phyloP scores from a whole-genome alignment of 169 alveolate species.

The Eimeria tenella region DNA sequence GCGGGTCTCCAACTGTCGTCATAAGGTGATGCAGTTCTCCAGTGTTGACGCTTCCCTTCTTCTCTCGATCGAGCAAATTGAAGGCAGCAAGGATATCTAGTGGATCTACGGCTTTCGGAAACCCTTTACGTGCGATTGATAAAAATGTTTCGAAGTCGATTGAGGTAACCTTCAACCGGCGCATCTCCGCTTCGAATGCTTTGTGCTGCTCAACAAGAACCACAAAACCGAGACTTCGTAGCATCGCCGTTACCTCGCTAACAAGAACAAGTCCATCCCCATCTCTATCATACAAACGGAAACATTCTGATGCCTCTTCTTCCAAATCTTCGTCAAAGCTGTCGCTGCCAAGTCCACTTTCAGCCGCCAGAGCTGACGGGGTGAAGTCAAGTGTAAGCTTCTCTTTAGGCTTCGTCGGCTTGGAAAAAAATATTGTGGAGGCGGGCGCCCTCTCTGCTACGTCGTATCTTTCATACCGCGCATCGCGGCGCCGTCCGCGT shows the following conservation, averaged over 20 bases:
- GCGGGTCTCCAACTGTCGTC: slow-evolving; percentile 41
- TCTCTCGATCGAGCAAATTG: slow-evolving; percentile 52
- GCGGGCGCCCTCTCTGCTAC: slow-evolving; percentile 48
- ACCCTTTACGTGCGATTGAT: background rate
- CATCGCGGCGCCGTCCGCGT: slow-evolving; percentile 31
- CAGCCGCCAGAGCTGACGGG: background rate
- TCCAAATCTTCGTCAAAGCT: background rate
- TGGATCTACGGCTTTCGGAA: slow-evolving; percentile 58
- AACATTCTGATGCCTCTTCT: slow-evolving; percentile 61
- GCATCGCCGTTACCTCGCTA: slow-evolving; percentile 43
- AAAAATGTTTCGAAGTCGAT: slow-evolving; percentile 19
- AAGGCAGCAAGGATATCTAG: slow-evolving; percentile 48
- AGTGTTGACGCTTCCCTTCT: slow-evolving; percentile 53
- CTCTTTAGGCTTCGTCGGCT: background rate
- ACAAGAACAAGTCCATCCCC: slow-evolving; percentile 62
- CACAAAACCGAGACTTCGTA: slow-evolving; percentile 66
- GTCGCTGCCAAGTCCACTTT: background rate
- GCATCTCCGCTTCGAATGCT: slow-evolving; percentile 46
- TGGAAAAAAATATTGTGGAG: slow-evolving; percentile 46
- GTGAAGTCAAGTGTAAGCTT: background rate
- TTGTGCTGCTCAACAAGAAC: slow-evolving; percentile 41
- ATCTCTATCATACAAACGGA: slow-evolving; percentile 59
- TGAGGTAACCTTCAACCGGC: background rate
- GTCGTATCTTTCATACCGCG: slow-evolving; percentile 21
- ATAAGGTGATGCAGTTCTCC: slow-evolving; percentile 55